Evolutionary conservation across 2,329 filamentous ascomycete genomes (phyloP).

Genomic region (Apiospora marii): DNA sequence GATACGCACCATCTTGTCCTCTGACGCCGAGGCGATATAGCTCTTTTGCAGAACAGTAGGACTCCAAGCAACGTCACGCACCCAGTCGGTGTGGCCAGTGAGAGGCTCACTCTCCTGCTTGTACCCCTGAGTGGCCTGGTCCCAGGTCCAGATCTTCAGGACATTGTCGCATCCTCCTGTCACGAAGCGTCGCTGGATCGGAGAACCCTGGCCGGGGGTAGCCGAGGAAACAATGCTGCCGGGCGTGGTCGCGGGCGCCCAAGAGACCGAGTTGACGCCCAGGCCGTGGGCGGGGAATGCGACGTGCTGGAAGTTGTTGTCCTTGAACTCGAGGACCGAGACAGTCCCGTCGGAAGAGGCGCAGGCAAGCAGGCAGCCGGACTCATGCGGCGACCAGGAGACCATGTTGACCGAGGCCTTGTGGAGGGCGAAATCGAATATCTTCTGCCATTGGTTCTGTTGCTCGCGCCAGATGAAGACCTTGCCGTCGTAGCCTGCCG

Average conservation of each 20-base stretch:
- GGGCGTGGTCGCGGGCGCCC: constrained; percentile 86
- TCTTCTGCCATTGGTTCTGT: constrained; percentile 77
- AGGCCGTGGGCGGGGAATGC: constrained; percentile 92
- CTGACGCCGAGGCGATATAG: constrained; percentile 94
- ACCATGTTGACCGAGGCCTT: constrained; percentile 97
- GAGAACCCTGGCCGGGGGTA: constrained; percentile 61
- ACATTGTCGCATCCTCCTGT: constrained; percentile 94
- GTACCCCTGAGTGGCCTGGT: constrained; percentile 66
- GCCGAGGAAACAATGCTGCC: constrained; percentile 84
- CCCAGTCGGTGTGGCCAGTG: constrained; percentile 91
- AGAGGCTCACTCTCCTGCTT: constrained; percentile 71
- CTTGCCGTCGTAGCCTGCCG: constrained; percentile 95
- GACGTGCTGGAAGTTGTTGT: constrained; percentile 89
- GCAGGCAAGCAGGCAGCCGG: constrained; percentile 91
- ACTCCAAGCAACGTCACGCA: constrained; percentile 96
- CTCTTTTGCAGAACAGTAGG: constrained; percentile 94
- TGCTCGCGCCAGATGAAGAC: constrained; percentile 99
- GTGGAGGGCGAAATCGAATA: constrained; percentile 93
- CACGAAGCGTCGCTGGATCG: constrained; percentile 82
- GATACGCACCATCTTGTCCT: constrained; percentile 97
- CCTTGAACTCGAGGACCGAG: constrained; percentile 94
- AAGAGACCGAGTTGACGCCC: constrained; percentile 94
- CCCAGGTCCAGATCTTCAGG: constrained; percentile 92
- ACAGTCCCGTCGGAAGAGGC: constrained; percentile 94
- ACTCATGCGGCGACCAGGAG: constrained; percentile 96